Base-by-base conservation (phyloP, 306 rosid genomes). In the Alnus rubra region DNA sequence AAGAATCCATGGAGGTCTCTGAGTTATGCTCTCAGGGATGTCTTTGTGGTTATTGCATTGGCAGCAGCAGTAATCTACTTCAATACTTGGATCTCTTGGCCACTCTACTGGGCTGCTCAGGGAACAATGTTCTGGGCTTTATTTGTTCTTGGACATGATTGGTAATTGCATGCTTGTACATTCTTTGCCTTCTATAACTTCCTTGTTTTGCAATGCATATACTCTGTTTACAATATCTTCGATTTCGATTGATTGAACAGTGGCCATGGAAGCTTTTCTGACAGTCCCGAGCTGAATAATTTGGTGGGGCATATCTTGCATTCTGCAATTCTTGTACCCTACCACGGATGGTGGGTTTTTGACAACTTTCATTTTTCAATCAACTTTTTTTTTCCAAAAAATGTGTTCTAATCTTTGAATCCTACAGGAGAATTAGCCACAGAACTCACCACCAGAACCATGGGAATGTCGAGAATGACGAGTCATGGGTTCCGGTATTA, bases 61-160 rank as follows among this genome's bases (percentile, higher is more conserved):
- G 44, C 82, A 0, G 87, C 85, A 49, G 77, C 83, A 7, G 96
- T 94, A 50, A 56, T 89, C 76, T 53, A 63, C 49, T 71, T 88
- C 58, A 71, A 90, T 48, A 77, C 16, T 62, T 90, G 90, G 93
- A 68, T 86, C 75, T 73, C 87, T 47, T 96, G 97, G 94, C 94
- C 91, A 1, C 5, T 93, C 54, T 96, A 93, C 44, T 96, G 98
- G 99, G 63, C 75, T 67, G 86, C 87, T 68, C 99, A 96, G 73
- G 99, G 99, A 16, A 93, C 98, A 64, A 87, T 96, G 98, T 96
- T 96, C 83, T 96, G 99, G 99, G 99, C 99, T 73, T 73, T 96
- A 3, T 96, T 95, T 81, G 99, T 96, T 76, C 93, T 95, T 33
- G 99, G 99, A 13, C 98, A 95, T 48, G 99, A 96, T 83, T 96